phyloP scores from a whole-genome alignment of 2,329 filamentous ascomycete genomes.

The Clonostachys rhizophaga region DNA sequence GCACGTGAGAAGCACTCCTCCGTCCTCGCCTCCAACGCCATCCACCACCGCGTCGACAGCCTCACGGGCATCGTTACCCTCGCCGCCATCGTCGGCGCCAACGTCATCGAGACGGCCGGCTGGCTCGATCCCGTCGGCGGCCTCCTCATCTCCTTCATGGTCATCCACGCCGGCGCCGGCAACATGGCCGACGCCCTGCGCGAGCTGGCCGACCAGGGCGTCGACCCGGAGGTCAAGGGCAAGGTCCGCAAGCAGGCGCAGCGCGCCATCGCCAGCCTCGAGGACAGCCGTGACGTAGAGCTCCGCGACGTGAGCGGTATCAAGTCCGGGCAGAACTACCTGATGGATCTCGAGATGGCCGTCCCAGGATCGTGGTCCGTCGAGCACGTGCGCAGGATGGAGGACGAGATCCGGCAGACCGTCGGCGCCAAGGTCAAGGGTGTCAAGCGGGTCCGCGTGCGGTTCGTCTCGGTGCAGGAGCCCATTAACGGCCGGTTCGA shows the following conservation, averaged over 20 bases:
- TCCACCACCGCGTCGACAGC: slow-evolving; percentile 95
- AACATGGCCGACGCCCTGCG: slow-evolving; percentile 80
- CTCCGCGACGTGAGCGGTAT: slow-evolving; percentile 79
- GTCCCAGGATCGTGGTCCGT: slow-evolving; percentile 76
- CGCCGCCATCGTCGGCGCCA: slow-evolving; percentile 82
- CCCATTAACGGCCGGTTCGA: slow-evolving; percentile 58
- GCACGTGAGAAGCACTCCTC: slow-evolving; percentile 92
- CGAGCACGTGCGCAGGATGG: slow-evolving; percentile 62
- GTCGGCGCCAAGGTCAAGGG: slow-evolving; percentile 78
- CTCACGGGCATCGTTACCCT: slow-evolving; percentile 92
- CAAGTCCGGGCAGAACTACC: slow-evolving; percentile 95
- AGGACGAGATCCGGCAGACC: slow-evolving; percentile 66
- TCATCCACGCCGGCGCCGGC: slow-evolving; percentile 81
- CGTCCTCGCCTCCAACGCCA: slow-evolving; percentile 89
- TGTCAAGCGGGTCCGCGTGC: slow-evolving; percentile 75
- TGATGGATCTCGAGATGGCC: slow-evolving; percentile 83
- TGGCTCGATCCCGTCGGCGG: slow-evolving; percentile 96
- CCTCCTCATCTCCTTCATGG: slow-evolving; percentile 86
- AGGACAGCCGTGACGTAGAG: slow-evolving; percentile 55
- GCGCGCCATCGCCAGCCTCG: slow-evolving; percentile 51
- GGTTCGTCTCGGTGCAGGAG: slow-evolving; percentile 71
- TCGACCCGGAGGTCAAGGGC: slow-evolving; percentile 78
- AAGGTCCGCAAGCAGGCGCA: slow-evolving; percentile 64
- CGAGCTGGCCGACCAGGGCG: slow-evolving; percentile 85
- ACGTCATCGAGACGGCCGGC: slow-evolving; percentile 76